Evolutionary conservation across 2,329 filamentous ascomycete species (phyloP).

Genomic region (Fusarium pseudoanthophilum): DNA sequence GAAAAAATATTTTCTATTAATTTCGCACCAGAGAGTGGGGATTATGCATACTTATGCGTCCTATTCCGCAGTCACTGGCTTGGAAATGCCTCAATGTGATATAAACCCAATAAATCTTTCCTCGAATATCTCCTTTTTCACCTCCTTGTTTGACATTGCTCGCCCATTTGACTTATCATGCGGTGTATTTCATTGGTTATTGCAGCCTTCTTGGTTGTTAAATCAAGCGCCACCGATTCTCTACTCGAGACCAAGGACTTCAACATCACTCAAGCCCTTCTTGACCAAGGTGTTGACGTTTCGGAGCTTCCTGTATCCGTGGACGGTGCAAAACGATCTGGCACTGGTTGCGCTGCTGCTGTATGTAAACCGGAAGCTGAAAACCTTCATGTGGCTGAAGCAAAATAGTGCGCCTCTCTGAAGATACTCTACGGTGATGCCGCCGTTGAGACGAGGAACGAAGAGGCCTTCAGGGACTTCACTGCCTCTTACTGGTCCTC

Average conservation of each 20-base stretch:
- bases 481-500: slow-evolving; percentile 18
- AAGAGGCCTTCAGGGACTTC: slow-evolving; percentile 6
- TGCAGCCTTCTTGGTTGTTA: neutral
- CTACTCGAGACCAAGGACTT: slow-evolving; percentile 8
- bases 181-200: neutral
- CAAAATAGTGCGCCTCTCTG: slow-evolving; percentile 13
- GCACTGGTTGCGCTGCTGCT: slow-evolving; percentile 1
- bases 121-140: accelerated
- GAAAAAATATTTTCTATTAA: too few species aligned
- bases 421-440: slow-evolving; percentile 26
- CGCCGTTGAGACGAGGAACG: slow-evolving; percentile 5
- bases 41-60: neutral
- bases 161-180: neutral
- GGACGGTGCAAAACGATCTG: neutral
- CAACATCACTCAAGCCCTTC: slow-evolving; percentile 25
- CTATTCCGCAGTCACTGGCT: too few species aligned
- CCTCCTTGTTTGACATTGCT: neutral
- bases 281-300: slow-evolving; percentile 17
- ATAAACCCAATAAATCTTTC: neutral
- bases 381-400: neutral
- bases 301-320: neutral
- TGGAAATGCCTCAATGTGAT: neutral
- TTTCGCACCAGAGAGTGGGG: neutral
- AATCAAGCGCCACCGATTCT: neutral
- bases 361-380: neutral